phyloP scores from a whole-genome alignment of 495 filamentous ascomycete species.

The Massariosphaeria phaeospora region DNA sequence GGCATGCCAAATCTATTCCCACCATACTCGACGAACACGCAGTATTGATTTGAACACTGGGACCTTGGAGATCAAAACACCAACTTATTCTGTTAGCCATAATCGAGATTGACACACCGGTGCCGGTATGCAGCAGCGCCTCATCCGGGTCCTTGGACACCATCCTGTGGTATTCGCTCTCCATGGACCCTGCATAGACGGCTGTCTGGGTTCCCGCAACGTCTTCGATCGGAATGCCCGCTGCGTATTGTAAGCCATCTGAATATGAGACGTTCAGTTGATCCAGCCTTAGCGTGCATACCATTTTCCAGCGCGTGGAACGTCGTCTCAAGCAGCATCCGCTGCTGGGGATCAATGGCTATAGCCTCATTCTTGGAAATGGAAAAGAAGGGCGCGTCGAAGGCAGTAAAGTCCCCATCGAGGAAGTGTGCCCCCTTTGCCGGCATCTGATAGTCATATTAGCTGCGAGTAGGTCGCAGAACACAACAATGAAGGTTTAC shows the following conservation, averaged over 20 bases:
- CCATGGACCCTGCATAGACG: conserved; percentile 9
- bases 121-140: neutral
- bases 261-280: neutral
- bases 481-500: neutral
- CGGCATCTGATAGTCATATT: neutral
- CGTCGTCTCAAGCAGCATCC: neutral
- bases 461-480: neutral
- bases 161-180: neutral
- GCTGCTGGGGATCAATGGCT: conserved; percentile 12
- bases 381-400: conserved; percentile 15
- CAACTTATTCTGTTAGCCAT: conserved; percentile 4
- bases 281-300: neutral
- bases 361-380: neutral
- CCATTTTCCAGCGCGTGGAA: conserved; percentile 16
- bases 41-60: neutral
- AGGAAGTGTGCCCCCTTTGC: neutral
- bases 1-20: neutral
- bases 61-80: neutral
- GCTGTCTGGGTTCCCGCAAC: neutral
- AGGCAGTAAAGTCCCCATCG: neutral
- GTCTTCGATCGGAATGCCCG: neutral
- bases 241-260: neutral
- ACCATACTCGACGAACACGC: conserved; percentile 5
- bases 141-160: neutral
- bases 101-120: neutral